A percentile compares a stretch with the other conserved stretches of the same genome.
Evolutionary conservation across 768 basidiomycete species (phyloP).

Genomic region (Tephrocybe sp.): DNA sequence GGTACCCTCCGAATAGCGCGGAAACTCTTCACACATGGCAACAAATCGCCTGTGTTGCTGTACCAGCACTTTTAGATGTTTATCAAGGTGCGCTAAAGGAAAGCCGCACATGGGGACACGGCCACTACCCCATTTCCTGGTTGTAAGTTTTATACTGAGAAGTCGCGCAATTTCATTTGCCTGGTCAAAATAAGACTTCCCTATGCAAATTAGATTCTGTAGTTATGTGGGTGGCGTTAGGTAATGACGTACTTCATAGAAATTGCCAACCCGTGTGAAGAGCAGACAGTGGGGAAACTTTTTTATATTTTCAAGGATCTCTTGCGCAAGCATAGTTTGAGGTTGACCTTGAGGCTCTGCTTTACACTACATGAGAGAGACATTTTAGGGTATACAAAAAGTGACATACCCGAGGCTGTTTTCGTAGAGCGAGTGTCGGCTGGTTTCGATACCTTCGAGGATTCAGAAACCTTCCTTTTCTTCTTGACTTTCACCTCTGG

Average conservation of each 20-base stretch:
- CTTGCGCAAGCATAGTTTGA: conserved; percentile 57
- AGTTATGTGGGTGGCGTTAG: not conserved
- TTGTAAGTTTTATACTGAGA: conserved; percentile 82
- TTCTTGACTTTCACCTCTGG: not conserved
- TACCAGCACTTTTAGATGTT: conserved; percentile 83
- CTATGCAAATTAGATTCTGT: conserved; percentile 6
- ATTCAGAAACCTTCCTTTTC: conserved; percentile 7
- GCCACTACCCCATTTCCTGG: conserved; percentile 69
- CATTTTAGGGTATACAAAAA: not conserved
- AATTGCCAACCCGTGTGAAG: conserved; percentile 90
- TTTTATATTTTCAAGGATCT: conserved; percentile 69
- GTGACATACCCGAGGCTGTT: conserved; percentile 3
- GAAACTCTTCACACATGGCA: conserved; percentile 93
- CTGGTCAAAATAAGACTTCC: conserved; percentile 94
- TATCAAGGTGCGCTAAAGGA: conserved; percentile 81
- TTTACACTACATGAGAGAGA: not conserved
- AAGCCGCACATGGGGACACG: conserved; percentile 89
- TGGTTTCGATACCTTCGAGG: not conserved
- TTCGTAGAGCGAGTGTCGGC: not conserved
- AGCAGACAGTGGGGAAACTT: conserved; percentile 88
- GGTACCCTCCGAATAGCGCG: conserved; percentile 44
- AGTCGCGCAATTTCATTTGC: conserved; percentile 74
- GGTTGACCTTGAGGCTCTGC: conserved; percentile 21
- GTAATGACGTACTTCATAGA: conserved; percentile 75
- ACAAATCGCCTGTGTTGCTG: conserved; percentile 84